Evolutionary conservation across 2,329 filamentous ascomycete species (phyloP).

Genomic region (Cladosporium sp.): DNA sequence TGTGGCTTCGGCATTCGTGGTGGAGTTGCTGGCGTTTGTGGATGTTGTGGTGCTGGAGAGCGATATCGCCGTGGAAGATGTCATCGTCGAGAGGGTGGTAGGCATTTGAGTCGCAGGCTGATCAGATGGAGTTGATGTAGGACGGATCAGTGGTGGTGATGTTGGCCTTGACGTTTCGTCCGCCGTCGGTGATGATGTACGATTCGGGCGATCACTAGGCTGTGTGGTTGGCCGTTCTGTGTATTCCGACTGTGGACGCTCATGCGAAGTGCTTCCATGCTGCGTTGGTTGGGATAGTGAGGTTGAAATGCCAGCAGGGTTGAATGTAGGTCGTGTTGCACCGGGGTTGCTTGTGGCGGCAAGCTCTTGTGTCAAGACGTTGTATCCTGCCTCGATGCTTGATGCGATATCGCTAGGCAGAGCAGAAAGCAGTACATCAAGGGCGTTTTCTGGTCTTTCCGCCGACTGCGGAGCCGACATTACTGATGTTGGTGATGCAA

Average conservation of each 20-base stretch:
- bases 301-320: not conserved
- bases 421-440: conserved; percentile 14
- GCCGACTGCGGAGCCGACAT: not conserved
- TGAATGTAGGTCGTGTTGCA: not conserved
- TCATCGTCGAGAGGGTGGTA: not conserved
- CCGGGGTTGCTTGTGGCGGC: not conserved
- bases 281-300: not conserved
- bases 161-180: not conserved
- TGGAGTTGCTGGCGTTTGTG: not conserved
- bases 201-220: not conserved
- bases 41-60: not conserved
- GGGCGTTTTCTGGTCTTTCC: conserved; percentile 10
- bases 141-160: not conserved
- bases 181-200: not conserved
- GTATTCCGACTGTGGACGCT: not conserved
- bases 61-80: not conserved
- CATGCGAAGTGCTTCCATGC: not conserved
- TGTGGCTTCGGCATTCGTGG: not conserved
- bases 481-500: not conserved
- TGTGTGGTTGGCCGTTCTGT: not conserved
- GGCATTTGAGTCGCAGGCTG: not conserved
- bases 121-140: not conserved
- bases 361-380: conserved; percentile 3
- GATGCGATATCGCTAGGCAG: conserved; percentile 14
- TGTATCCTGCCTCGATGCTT: conserved; percentile 13